These are phyloP conservation scores for Pseudogymnoascus sp. DNA, from an alignment of 2,329 filamentous ascomycete species.

Conservation along the genomic window DNA sequence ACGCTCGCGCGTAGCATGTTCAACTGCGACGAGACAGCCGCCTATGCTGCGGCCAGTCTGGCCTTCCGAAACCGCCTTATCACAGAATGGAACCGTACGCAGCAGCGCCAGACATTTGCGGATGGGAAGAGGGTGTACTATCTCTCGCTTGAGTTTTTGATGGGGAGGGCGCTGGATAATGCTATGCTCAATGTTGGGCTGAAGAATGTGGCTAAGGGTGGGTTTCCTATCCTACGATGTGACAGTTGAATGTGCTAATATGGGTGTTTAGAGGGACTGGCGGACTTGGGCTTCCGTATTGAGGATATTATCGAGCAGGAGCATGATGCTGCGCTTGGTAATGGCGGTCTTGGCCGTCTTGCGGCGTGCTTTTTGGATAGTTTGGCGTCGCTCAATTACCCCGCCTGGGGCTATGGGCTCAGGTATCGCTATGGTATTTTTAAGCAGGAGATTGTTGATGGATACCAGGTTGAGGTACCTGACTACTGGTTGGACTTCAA, in stretches of 20 bases:
- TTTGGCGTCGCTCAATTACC: slow-evolving; percentile 86
- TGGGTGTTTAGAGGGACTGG: slow-evolving; percentile 58
- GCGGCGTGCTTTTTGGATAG: slow-evolving; percentile 97
- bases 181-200: slow-evolving; percentile 93
- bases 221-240: slow-evolving; percentile 21
- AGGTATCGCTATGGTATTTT: slow-evolving; percentile 97
- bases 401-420: slow-evolving; percentile 94
- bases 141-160: slow-evolving; percentile 92
- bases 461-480: slow-evolving; percentile 95
- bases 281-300: slow-evolving; percentile 89
- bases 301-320: slow-evolving; percentile 94
- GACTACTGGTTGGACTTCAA: slow-evolving; percentile 99
- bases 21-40: slow-evolving; percentile 93
- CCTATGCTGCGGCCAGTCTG: slow-evolving; percentile 83
- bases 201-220: slow-evolving; percentile 77
- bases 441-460: slow-evolving; percentile 98
- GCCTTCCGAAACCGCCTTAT: slow-evolving; percentile 90
- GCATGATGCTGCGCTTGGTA: slow-evolving; percentile 91
- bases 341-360: slow-evolving; percentile 87
- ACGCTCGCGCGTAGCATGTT: slow-evolving; percentile 92
- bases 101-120: slow-evolving; percentile 85
- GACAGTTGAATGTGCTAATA: not conserved
- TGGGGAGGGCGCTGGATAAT: slow-evolving; percentile 95
- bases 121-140: slow-evolving; percentile 97
- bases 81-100: slow-evolving; percentile 95